Evolutionary conservation across 73 alveolate genomes (phyloP).

Genomic region (Tetrahymena borealis): DNA sequence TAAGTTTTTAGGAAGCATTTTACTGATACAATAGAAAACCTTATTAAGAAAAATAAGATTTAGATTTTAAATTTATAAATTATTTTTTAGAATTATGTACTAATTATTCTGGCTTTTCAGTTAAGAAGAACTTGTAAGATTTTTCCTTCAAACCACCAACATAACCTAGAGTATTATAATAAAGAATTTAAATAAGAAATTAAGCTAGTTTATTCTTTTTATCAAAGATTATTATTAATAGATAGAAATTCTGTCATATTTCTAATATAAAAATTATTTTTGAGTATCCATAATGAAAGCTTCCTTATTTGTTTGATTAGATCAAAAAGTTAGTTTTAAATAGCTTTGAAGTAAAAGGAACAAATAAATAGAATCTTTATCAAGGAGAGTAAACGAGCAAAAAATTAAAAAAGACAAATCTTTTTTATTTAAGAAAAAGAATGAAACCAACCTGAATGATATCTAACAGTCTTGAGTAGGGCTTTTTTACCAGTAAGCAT

Average conservation of each 20-base stretch:
- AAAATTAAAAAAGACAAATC: neutral
- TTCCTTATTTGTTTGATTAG: too few relatives aligned
- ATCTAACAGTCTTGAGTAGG: neutral
- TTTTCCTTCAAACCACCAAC: neutral
- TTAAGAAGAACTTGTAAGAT: neutral
- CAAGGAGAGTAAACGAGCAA: neutral
- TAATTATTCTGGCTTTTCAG: neutral
- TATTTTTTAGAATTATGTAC: neutral
- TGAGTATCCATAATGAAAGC: too few relatives aligned
- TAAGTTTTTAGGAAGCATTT: neutral
- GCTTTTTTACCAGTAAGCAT: neutral
- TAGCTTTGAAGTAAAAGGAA: too few relatives aligned
- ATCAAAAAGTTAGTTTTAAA: too few relatives aligned
- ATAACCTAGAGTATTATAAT: neutral
- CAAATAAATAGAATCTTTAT: neutral
- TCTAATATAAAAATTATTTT: too few relatives aligned
- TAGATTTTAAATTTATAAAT: neutral
- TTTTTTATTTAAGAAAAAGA: neutral
- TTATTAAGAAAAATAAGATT: neutral
- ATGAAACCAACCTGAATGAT: neutral
- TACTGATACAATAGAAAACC: neutral
- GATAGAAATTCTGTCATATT: too few relatives aligned
- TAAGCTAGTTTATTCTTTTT: too few relatives aligned
- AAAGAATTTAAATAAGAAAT: too few relatives aligned
- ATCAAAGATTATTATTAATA: too few relatives aligned